Evolutionary conservation across 495 filamentous ascomycete species (phyloP), one percentile per base, ranked within the genome.

Genomic region (Bathelium albidoporum): DNA sequence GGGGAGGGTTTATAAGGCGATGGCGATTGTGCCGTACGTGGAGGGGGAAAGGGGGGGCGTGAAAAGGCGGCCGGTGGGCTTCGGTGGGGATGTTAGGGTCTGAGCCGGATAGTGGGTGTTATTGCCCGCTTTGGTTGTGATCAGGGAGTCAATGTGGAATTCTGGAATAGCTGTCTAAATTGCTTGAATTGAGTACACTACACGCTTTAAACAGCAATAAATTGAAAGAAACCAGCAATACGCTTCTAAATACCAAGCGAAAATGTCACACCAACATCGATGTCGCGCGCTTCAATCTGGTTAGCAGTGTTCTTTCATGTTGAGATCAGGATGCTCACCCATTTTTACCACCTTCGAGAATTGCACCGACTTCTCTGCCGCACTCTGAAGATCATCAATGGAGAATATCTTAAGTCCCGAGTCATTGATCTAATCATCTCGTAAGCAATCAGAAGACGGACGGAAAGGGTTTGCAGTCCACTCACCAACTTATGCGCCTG

Each of bases 361-460:
- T 78, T 98, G 94, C 71, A 98, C 94, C 1, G 91, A 87, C 82
- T 95, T 97, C 84, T 98, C 95, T 62, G 94, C 94, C 59, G 94
- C 95, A 73, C 77, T 93, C 79, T 97, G 95, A 67, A 98, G 84
- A 79, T 98, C 95, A 72, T 98, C 94, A 66, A 98, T 97, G 61
- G 89, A 95, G 83, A 98, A 98, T 78, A 98, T 98, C 87, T 97
- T 98, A 70, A 97, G 83, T 67, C 95, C 94, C 58, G 91, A 95
- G 71, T 97, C 91, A 80, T 96, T 95, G 80, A 98, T 91, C 83
- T 85, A 64, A 36, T 59, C 9, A 31, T 22, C 18, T 43, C n/a
- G 31, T 64, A 20, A 67, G 59, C 32, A n/a, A 58, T 2, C 20
- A 29, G n/a, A 16, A 18, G 10, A 12, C 34, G 16, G 24, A 18